Evolutionary conservation across 106 monocot species (phyloP), one percentile per base, ranked within the genome.

Genomic region (Allium sativum): DNA sequence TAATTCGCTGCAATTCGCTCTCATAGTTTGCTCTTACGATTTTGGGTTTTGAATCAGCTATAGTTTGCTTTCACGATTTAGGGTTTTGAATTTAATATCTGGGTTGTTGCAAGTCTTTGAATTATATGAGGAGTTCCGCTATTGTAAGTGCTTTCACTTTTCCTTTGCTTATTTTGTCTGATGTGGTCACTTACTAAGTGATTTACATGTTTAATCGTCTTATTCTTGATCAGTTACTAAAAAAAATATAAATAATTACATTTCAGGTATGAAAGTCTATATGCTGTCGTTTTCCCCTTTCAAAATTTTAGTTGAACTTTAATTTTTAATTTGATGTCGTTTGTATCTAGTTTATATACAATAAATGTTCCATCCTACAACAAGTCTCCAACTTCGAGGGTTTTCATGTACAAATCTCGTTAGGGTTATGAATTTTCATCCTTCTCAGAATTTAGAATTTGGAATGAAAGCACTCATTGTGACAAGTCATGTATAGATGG

Each of bases 401-500:
- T 31, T 31, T 31, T 31, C 31, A 31, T 31, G 31, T 31, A 31
- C 5, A 31, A 5, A 31, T 31, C 31, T 31, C 5, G 31, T 31
- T 31, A 5, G 31, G 31, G 31, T 55, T 55, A 4, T 55, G 31
- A 16, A 41, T 45, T 45, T 22, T 18, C 19, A 45, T 5, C 41
- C 14, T 41, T 1, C 41, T 41, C 41, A 21, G 8, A 8, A 21
- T 56, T 17, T 21, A 56, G 12, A 9, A 14, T 11, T 44, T 10
- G 17, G 10, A 15, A n/a, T 18, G 18, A 18, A 61, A 13, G 0
- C n/a, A 14, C 9, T 6, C 18, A 31, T 31, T 31, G 4, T 31
- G 5, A 31, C 31, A 45, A 19, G 0, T 61, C 3, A 8, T 4
- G 41, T 42, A 58, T 58, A 40, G 86, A 87, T 69, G 86, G 86